Conservation (phyloP, 192 early-diverging fungal species). For the Rhizoclosmatium sp. region DNA sequence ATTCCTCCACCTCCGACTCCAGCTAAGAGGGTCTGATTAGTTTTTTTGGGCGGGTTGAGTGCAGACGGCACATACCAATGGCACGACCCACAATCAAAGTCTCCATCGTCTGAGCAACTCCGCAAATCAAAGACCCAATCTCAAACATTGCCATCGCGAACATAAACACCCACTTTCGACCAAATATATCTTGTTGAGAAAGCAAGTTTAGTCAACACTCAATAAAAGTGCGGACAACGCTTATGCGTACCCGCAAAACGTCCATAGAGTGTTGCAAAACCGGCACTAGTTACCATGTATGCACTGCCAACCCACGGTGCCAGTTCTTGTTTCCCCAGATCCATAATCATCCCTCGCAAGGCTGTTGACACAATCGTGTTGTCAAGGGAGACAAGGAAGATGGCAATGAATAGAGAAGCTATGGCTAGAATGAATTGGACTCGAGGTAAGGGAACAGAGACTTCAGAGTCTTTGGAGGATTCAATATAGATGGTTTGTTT, state of each 20-base stretch:
- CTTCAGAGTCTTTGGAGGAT: neutral
- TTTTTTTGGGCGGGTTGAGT: no score
- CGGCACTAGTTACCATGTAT: conserved; percentile 74
- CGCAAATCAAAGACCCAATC: conserved; percentile 76
- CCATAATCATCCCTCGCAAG: conserved; percentile 71
- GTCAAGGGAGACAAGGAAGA: conserved; percentile 60
- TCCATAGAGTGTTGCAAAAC: conserved; percentile 70
- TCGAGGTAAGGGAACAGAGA: neutral
- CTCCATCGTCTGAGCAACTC: conserved; percentile 51
- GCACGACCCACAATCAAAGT: conserved; percentile 75
- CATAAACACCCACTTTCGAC: conserved; percentile 58
- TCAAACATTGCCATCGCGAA: conserved; percentile 77
- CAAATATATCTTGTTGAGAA: conserved; percentile 31
- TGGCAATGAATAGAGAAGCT: neutral
- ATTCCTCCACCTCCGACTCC: conserved; percentile 89
- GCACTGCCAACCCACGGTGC: conserved; percentile 82
- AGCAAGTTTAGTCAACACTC: no score
- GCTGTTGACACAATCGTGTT: conserved; percentile 85
- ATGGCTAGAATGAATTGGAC: neutral
- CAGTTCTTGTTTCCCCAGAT: conserved; percentile 69
- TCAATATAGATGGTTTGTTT: neutral
- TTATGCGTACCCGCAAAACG: conserved; percentile 66
- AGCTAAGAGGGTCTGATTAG: conserved; percentile 72
- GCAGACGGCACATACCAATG: no score
- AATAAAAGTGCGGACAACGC: neutral